These are phyloP conservation scores for Hyparrhenia diplandra DNA, from an alignment of 176 grass and related monocot genomes.

Conservation along the genomic window DNA sequence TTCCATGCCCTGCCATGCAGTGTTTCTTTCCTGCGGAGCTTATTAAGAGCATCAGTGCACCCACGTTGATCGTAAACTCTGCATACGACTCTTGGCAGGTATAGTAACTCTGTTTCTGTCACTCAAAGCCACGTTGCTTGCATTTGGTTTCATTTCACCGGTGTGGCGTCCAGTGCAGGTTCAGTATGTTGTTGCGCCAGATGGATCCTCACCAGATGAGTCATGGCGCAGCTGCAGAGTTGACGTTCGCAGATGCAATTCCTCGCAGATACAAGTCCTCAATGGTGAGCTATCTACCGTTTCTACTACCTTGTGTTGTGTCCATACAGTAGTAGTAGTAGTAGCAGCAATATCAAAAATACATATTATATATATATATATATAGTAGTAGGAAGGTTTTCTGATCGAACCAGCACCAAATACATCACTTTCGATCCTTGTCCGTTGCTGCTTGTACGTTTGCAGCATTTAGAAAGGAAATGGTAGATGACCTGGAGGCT, in stretches of 20 bases:
- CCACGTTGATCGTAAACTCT: constrained; percentile 54
- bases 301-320: too few relatives aligned
- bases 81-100: constrained; percentile 71
- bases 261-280: constrained; percentile 48
- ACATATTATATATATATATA: too few relatives aligned
- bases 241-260: constrained; percentile 38
- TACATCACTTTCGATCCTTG: too few relatives aligned
- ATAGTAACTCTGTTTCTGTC: not conserved
- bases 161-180: not conserved
- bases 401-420: too few relatives aligned
- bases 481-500: too few relatives aligned
- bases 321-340: too few relatives aligned
- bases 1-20: not conserved
- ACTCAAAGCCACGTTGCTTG: not conserved
- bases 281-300: constrained; percentile 6
- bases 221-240: constrained; percentile 47
- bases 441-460: too few relatives aligned
- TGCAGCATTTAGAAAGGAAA: too few relatives aligned
- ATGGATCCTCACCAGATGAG: constrained; percentile 6
- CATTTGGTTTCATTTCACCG: not conserved
- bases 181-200: constrained; percentile 30
- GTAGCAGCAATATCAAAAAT: too few relatives aligned
- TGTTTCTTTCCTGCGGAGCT: constrained; percentile 63
- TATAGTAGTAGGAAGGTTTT: not conserved
- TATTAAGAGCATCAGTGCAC: constrained; percentile 43